Percentiles rank a stretch among this genome's conserved stretches.
Conservation (phyloP, 768 basidiomycete species). For the button mushroom (Agaricus bisporus) region DNA sequence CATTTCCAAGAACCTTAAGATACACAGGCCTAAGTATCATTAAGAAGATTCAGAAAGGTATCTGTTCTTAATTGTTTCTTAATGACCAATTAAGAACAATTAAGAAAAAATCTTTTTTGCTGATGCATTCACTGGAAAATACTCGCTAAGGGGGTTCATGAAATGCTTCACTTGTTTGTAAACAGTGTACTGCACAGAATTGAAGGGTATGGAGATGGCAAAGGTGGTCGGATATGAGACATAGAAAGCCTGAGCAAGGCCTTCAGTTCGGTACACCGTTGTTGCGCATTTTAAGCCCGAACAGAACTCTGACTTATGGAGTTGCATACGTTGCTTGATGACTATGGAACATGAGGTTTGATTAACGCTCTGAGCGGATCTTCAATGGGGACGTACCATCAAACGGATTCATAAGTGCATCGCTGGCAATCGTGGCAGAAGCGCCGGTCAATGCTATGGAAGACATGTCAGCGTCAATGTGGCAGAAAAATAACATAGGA, state of each 20-base stretch:
- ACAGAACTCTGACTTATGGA: constrained; percentile 88
- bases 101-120: too few relatives aligned
- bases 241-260: constrained; percentile 89
- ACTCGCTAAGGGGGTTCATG: constrained; percentile 79
- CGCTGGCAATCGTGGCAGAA: constrained; percentile 88
- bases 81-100: too few relatives aligned
- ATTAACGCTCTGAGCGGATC: constrained; percentile 8
- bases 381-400: constrained; percentile 78
- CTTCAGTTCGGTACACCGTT: constrained; percentile 81
- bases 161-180: constrained; percentile 89
- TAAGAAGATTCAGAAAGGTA: too few relatives aligned
- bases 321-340: constrained; percentile 99
- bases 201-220: constrained; percentile 95
- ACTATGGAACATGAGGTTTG: constrained; percentile 43
- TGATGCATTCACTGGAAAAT: too few relatives aligned
- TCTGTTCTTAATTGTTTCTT: too few relatives aligned
- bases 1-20: too few relatives aligned
- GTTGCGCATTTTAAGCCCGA: constrained; percentile 83
- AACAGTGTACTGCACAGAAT: constrained; percentile 94
- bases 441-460: constrained; percentile 83
- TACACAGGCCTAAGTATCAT: too few relatives aligned
- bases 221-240: constrained; percentile 98
- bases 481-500: background rate
- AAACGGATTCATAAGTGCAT: constrained; percentile 99
- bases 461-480: constrained; percentile 7